These are phyloP conservation scores for Esteya vermicola DNA, from an alignment of 2,329 filamentous ascomycete genomes.

Conservation along the genomic window DNA sequence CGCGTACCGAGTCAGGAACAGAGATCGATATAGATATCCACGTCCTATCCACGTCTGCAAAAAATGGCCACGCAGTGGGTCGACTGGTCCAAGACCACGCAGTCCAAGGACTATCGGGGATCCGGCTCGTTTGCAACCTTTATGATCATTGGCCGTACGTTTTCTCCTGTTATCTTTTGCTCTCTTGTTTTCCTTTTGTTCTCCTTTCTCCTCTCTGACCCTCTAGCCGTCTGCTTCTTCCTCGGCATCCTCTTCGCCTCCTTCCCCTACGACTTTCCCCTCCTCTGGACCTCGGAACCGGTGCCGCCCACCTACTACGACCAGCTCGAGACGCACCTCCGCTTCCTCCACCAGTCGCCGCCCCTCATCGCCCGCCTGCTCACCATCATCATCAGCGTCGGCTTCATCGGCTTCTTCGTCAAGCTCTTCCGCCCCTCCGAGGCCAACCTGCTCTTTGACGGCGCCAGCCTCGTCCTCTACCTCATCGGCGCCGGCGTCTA, in stretches of 20 bases:
- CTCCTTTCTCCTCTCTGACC: constrained; percentile 6
- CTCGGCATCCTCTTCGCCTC: constrained; percentile 93
- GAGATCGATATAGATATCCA: too few relatives aligned
- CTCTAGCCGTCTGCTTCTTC: constrained; percentile 80
- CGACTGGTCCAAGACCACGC: constrained; percentile 42
- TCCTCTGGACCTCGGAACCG: constrained; percentile 61
- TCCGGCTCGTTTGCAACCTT: constrained; percentile 81
- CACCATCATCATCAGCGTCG: constrained; percentile 81
- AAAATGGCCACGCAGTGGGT: constrained; percentile 18
- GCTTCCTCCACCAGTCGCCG: constrained; percentile 80
- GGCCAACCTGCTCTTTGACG: constrained; percentile 90
- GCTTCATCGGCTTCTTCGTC: constrained; percentile 74
- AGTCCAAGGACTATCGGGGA: constrained; percentile 42
- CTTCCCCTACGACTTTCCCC: constrained; percentile 90
- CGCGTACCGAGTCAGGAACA: too few relatives aligned
- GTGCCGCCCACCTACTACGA: constrained; percentile 58
- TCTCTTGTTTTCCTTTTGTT: constrained; percentile 1
- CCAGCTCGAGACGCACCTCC: constrained; percentile 78
- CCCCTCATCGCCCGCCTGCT: constrained; percentile 86
- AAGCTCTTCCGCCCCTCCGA: constrained; percentile 93
- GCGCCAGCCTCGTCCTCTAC: constrained; percentile 67
- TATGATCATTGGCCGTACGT: constrained; percentile 88
- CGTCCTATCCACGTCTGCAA: too few relatives aligned
- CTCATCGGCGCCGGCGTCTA: constrained; percentile 85
- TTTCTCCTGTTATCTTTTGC: constrained; percentile 4